phyloP scores from a whole-genome alignment of 2,329 filamentous ascomycete genomes.

The Gremmenia infestans region DNA sequence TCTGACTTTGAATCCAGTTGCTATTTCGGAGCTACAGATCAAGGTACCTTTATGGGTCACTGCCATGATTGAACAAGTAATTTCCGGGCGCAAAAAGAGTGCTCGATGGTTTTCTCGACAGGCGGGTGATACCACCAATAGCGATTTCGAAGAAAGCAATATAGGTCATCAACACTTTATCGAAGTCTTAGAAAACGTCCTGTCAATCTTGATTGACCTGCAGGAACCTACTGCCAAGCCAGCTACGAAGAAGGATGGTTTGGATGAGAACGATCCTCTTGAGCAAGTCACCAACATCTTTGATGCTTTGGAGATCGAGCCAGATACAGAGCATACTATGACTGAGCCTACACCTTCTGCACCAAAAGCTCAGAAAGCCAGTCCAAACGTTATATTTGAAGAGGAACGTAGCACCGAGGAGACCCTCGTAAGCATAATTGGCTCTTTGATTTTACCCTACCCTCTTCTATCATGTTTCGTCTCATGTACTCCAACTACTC shows the following conservation, averaged over 20 bases:
- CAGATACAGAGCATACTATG: conserved; percentile 1
- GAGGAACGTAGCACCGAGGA: neutral
- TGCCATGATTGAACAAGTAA: neutral
- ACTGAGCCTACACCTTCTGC: neutral
- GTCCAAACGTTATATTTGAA: neutral
- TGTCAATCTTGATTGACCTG: neutral
- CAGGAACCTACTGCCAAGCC: neutral
- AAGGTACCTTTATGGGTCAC: neutral
- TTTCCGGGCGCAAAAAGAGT: neutral
- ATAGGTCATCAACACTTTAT: neutral
- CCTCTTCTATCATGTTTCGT: too few relatives aligned
- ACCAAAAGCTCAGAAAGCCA: neutral
- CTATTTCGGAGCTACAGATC: neutral
- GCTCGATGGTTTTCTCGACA: neutral
- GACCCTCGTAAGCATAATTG: neutral
- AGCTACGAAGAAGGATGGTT: conserved; percentile 20
- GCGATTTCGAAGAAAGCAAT: neutral
- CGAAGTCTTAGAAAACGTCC: neutral
- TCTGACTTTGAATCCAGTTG: neutral
- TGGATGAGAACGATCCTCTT: conserved; percentile 37
- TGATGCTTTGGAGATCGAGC: conserved; percentile 1
- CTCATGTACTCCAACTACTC: too few relatives aligned
- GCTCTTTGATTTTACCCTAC: too few relatives aligned
- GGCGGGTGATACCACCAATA: neutral
- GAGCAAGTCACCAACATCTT: neutral